Base-by-base conservation (phyloP, 352 stramenopile species). In the Elongisporangium prolatum region DNA sequence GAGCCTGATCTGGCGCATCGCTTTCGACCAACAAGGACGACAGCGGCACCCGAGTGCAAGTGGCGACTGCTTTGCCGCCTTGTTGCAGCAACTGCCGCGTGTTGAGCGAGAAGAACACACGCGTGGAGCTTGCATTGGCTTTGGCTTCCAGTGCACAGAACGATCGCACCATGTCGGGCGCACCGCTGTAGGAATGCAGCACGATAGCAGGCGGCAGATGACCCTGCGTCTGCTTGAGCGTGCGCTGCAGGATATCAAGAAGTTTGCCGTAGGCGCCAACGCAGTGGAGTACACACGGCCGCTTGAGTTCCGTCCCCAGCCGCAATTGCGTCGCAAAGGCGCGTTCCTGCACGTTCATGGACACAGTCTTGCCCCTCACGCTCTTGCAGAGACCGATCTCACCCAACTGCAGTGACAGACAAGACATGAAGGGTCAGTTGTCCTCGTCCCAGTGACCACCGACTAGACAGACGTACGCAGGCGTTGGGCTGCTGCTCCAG, bases 331-430 rank as follows among this genome's bases (percentile, higher is more conserved):
- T 68, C 48, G 37, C 59, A 48, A 92, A 90, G 6, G 65, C 64
- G 24, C 40, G 57, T 38, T 83, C 65, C 53, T 94, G 84, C 6
- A 84, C 55, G 4, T 64, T 56, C 6, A 69, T 2, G 1, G 76
- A 69, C 8, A 92, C 75, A 13, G 71, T 53, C 18, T 66, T 71
- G 0, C 84, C 84, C 22, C 79, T 70, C 21, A 57, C 60, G 44
- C 69, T 90, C 56, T 92, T 92, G 59, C 84, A 94, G 13, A 94
- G 51, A 0, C 84, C 84, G 61, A 94, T 92, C 59, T 94, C 84
- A 0, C 84, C 84, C 2, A 93, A 52, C 81, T 90, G 52, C 34
- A 50, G 2, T 21, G 3, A 63, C 11, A 70, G 21, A 17, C 22
- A 54, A 52, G 3, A 52, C 11, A 48, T 24, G 49, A 24, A 14